A percentile compares a stretch with the other conserved stretches of the same genome.
phyloP scores from a whole-genome alignment of 108 stramenopile genomes.

The Skeletonema marinoi region DNA sequence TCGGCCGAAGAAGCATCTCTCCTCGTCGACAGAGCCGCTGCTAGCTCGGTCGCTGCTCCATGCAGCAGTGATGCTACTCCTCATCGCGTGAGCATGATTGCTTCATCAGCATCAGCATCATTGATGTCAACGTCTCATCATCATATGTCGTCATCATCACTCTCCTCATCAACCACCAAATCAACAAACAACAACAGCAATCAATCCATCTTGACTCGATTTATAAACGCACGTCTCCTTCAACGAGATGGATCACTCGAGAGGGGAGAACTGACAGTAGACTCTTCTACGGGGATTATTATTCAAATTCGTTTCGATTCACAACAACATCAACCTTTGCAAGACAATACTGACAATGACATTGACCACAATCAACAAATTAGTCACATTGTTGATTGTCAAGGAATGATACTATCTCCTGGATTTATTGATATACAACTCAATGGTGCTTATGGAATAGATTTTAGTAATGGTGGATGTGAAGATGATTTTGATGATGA shows the following conservation, averaged over 20 bases:
- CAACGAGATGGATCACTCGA: slow-evolving; percentile 29
- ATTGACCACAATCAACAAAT: neutral
- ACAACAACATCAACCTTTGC: neutral
- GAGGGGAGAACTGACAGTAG: slow-evolving; percentile 25
- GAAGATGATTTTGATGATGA: neutral
- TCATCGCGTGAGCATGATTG: slow-evolving; percentile 25
- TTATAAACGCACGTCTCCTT: slow-evolving; percentile 38
- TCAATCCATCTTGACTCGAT: neutral
- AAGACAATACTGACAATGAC: neutral
- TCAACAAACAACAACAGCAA: neutral
- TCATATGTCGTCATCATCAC: neutral
- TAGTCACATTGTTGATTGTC: slow-evolving; percentile 42
- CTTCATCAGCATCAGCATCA: neutral
- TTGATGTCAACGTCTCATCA: neutral
- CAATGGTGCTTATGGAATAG: slow-evolving; percentile 59
- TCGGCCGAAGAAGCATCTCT: slow-evolving; percentile 11
- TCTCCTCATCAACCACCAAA: neutral
- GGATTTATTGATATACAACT: slow-evolving; percentile 65
- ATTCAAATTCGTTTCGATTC: slow-evolving; percentile 1
- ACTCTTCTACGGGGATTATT: slow-evolving; percentile 22
- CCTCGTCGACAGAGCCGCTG: neutral
- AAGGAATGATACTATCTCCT: slow-evolving; percentile 42
- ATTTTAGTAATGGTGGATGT: slow-evolving; percentile 28
- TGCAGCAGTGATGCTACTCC: neutral
- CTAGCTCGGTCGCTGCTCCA: neutral